Evolutionary conservation across 192 early-diverging fungal genomes (phyloP).

Genomic region (Backusella tarrabulga): DNA sequence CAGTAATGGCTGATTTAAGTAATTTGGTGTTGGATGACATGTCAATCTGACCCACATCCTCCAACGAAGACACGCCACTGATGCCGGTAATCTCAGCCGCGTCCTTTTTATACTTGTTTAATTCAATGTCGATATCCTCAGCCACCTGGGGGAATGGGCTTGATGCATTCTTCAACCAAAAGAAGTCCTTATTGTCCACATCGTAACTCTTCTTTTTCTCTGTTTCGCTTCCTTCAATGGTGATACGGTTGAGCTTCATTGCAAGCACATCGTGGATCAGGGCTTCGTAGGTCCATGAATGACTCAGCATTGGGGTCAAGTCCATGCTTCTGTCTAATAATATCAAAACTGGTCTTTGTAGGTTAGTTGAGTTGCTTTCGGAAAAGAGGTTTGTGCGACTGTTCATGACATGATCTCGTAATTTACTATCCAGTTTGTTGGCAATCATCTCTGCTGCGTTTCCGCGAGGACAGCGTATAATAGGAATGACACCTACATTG

Average conservation of each 20-base stretch:
- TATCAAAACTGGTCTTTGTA: constrained; percentile 82
- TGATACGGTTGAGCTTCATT: constrained; percentile 87
- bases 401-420: constrained; percentile 93
- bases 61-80: constrained; percentile 78
- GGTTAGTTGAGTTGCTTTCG: constrained; percentile 51
- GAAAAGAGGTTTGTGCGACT: constrained; percentile 83
- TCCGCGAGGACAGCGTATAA: constrained; percentile 87
- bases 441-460: constrained; percentile 95
- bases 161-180: constrained; percentile 91
- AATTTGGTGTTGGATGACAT: constrained; percentile 83
- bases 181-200: constrained; percentile 85
- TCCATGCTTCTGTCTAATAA: constrained; percentile 93
- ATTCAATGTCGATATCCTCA: constrained; percentile 90
- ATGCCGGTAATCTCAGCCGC: constrained; percentile 88
- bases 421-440: constrained; percentile 79
- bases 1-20: constrained; percentile 87
- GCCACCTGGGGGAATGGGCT: constrained; percentile 97
- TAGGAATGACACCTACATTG: constrained; percentile 70
- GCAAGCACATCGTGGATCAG: constrained; percentile 95
- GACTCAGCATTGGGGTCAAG: constrained; percentile 85
- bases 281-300: constrained; percentile 98
- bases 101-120: constrained; percentile 93
- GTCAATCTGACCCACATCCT: constrained; percentile 77
- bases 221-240: constrained; percentile 68
- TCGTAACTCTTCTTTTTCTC: constrained; percentile 77